Evolutionary conservation across 441 rosid species (phyloP), one percentile per base, ranked within the genome.

Genomic region (Kokia cookei): DNA sequence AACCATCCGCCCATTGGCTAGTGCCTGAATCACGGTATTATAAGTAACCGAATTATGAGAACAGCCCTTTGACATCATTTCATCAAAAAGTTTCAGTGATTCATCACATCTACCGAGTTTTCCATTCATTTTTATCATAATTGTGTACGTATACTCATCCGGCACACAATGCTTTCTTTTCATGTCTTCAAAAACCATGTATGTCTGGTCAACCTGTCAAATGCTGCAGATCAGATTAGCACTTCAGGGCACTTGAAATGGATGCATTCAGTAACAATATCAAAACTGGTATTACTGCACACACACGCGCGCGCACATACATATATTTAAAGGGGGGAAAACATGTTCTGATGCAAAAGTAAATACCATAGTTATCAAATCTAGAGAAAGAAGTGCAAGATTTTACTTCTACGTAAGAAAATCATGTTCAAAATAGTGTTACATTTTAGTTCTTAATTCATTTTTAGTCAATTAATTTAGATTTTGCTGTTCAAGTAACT

Each of bases 111-210:
- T 91, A 78, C 97, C 98, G 27, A 80, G 81, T 81, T 88, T 95
- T 45, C 98, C 98, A 55, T 77, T 84, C 82, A 93, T 84, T 69
- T 87, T 89, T 51, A 95, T 90, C 98, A 95, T 90, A 74, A 95
- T 93, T 35, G 99, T 93, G 71, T 89, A 95, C 0, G 97, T 83
- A 66, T 93, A 93, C 71, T 87, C 91, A 77, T 95, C 97, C 68
- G 92, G 90, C 79, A 86, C 85, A 78, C 93, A 88, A 74, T 84
- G 83, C 66, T 80, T 86, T 77, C 48, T 79, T 77, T 87, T 93
- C 98, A 95, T 95, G 79, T 91, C 98, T n/a, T 88, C 86, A 71
- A 91, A 89, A 71, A 91, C 91, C 87, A 75, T 84, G 73, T 83
- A 83, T 24, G 87, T 94, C 83, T 86, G 87, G 53, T 86, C 91